Evolutionary conservation across 2,329 filamentous ascomycete genomes (phyloP).

Genomic region (Trichoderma semiorbis): DNA sequence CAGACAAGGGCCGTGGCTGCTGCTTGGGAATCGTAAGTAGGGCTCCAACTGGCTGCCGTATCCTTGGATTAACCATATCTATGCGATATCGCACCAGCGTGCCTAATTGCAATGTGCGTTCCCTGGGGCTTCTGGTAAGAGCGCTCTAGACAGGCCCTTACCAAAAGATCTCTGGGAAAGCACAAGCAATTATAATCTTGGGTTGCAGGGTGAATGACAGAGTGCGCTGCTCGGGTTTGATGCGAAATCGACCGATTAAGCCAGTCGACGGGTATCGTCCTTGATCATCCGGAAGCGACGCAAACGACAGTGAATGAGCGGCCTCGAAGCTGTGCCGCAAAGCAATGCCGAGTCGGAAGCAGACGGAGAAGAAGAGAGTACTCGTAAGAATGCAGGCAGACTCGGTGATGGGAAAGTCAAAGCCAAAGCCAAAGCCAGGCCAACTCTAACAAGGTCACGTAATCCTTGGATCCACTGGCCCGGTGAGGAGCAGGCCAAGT

Average conservation of each 20-base stretch:
- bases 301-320: neutral
- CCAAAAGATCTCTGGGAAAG: neutral
- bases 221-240: neutral
- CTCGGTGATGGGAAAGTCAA: neutral
- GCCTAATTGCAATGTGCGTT: neutral
- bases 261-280: neutral
- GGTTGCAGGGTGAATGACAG: neutral
- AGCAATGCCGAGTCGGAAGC: neutral
- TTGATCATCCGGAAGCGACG: conserved; percentile 1
- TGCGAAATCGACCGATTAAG: neutral
- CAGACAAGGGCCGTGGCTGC: conserved; percentile 43
- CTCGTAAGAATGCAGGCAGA: neutral
- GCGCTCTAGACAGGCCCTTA: neutral
- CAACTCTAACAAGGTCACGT: conserved; percentile 12
- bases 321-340: neutral
- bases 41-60: conserved; percentile 43
- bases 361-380: neutral
- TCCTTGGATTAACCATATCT: conserved; percentile 46
- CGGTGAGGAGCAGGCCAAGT: neutral
- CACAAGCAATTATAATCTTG: neutral
- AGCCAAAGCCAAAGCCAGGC: neutral
- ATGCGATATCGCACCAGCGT: conserved; percentile 18
- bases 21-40: conserved; percentile 41
- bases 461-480: conserved; percentile 4
- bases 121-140: conserved; percentile 4